Evolutionary conservation across 2,329 filamentous ascomycete species (phyloP).

Genomic region (Westerdykella aurantiaca): DNA sequence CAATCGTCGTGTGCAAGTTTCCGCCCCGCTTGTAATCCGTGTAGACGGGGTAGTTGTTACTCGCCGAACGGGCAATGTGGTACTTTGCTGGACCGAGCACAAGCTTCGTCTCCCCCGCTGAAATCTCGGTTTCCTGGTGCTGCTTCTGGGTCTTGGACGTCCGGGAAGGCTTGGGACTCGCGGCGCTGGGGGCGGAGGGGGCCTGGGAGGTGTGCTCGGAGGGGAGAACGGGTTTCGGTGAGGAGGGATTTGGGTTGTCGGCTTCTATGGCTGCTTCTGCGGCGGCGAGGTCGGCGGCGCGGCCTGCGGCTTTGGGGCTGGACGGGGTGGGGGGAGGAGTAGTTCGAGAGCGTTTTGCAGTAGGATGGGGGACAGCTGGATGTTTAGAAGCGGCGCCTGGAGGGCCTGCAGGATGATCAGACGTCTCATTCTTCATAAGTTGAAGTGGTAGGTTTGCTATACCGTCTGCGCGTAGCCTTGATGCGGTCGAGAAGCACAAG

Average conservation of each 20-base stretch:
- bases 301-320: conserved; percentile 25
- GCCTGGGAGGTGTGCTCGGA: conserved; percentile 9
- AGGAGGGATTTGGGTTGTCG: conserved; percentile 25
- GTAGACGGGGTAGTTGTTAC: conserved; percentile 72
- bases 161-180: conserved; percentile 1
- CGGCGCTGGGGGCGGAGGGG: conserved; percentile 3
- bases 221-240: conserved; percentile 18
- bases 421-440: not conserved
- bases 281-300: conserved; percentile 28
- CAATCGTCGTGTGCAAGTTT: conserved; percentile 64
- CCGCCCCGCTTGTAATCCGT: conserved; percentile 66
- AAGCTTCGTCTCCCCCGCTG: conserved; percentile 4
- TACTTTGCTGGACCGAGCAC: conserved; percentile 48
- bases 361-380: conserved; percentile 15
- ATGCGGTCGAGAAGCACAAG: conserved; percentile 38
- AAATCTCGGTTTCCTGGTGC: conserved; percentile 12
- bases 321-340: conserved; percentile 26
- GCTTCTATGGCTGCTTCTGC: conserved; percentile 31
- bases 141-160: not conserved
- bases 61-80: conserved; percentile 64
- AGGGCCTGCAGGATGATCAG: conserved; percentile 5
- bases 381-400: conserved; percentile 24
- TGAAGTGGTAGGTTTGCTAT: conserved; percentile 3
- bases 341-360: conserved; percentile 8
- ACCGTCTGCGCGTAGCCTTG: conserved; percentile 24